Evolutionary conservation across 2,329 filamentous ascomycete species (phyloP).

Genomic region (Ophiostoma sp.): DNA sequence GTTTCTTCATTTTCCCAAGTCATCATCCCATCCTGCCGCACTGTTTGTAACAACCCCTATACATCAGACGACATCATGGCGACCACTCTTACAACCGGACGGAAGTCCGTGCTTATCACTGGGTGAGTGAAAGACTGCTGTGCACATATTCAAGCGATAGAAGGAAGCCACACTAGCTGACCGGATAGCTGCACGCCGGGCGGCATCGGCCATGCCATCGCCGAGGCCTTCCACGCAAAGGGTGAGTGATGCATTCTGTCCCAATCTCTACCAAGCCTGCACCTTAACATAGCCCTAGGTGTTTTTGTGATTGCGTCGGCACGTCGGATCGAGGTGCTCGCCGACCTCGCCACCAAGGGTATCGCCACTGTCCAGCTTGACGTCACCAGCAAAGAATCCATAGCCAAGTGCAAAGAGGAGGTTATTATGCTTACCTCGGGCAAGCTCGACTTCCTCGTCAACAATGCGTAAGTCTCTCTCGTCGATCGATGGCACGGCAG

Average conservation of each 20-base stretch:
- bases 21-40: not conserved
- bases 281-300: slow-evolving; percentile 28
- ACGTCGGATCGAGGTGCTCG: slow-evolving; percentile 45
- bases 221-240: slow-evolving; percentile 47
- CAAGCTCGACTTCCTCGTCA: slow-evolving; percentile 53
- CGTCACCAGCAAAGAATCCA: slow-evolving; percentile 48
- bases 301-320: slow-evolving; percentile 54
- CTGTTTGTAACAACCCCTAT: not conserved
- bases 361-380: slow-evolving; percentile 49
- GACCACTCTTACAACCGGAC: slow-evolving; percentile 28
- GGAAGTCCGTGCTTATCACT: slow-evolving; percentile 46
- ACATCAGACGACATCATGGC: slow-evolving; percentile 2
- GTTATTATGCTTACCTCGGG: slow-evolving; percentile 47
- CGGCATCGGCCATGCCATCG: slow-evolving; percentile 52
- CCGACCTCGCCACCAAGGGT: slow-evolving; percentile 41
- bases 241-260: slow-evolving; percentile 34
- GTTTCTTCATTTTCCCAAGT: not conserved
- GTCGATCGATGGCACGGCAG: too few relatives aligned
- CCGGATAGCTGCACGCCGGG: slow-evolving; percentile 49
- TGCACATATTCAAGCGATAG: not conserved
- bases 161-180: not conserved
- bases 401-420: slow-evolving; percentile 43
- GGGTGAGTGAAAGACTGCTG: slow-evolving; percentile 35
- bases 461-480: slow-evolving; percentile 47
- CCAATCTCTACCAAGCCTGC: too few relatives aligned